phyloP scores from a whole-genome alignment of 768 basidiomycete genomes.

The Leccinum subgranulosum region DNA sequence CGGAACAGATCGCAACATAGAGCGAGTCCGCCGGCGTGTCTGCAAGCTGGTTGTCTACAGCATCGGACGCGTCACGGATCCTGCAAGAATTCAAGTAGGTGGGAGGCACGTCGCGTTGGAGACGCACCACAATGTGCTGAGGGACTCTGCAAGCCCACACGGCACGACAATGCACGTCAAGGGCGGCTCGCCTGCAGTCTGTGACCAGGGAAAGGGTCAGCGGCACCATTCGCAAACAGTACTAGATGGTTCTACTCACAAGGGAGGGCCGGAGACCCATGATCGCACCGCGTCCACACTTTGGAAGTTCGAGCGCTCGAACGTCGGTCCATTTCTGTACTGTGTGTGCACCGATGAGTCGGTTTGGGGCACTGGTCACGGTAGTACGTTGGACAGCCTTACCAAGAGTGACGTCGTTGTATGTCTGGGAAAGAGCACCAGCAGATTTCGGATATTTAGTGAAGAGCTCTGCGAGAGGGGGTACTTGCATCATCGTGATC shows the following conservation, averaged over 20 bases:
- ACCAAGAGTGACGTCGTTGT: slow-evolving; percentile 72
- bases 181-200: slow-evolving; percentile 42
- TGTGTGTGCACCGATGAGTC: slow-evolving; percentile 24
- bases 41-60: slow-evolving; percentile 31
- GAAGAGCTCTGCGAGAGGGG: slow-evolving; percentile 40
- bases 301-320: slow-evolving; percentile 56
- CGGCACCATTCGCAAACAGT: not conserved
- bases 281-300: slow-evolving; percentile 54
- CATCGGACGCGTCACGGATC: slow-evolving; percentile 55
- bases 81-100: slow-evolving; percentile 31
- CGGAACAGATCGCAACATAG: slow-evolving; percentile 68
- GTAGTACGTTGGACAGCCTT: slow-evolving; percentile 1
- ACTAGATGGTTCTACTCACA: slow-evolving; percentile 31
- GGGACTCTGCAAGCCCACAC: slow-evolving; percentile 61
- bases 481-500: slow-evolving; percentile 11
- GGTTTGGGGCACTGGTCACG: not conserved
- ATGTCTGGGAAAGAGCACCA: slow-evolving; percentile 66
- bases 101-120: too few relatives aligned
- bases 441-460: slow-evolving; percentile 61
- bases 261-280: slow-evolving; percentile 53
- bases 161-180: slow-evolving; percentile 48
- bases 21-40: slow-evolving; percentile 43
- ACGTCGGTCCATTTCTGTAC: slow-evolving; percentile 74
- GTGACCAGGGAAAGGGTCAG: not conserved
- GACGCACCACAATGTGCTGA: slow-evolving; percentile 60